A percentile compares a stretch with the other conserved stretches of the same genome.
Conservation (phyloP, 1,284 basidiomycete species). For the Sporisorium scitamineum region DNA sequence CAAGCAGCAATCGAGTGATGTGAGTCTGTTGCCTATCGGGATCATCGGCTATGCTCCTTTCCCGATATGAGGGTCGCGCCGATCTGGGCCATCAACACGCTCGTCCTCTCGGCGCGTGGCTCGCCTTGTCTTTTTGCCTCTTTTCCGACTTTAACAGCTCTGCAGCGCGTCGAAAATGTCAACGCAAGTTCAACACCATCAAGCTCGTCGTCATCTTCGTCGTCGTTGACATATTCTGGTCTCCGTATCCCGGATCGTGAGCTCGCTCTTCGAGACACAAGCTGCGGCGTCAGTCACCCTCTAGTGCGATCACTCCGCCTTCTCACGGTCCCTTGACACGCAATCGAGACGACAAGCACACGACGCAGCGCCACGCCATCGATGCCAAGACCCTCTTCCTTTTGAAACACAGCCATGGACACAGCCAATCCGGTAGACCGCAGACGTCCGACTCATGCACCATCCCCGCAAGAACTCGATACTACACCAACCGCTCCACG, state of each 20-base stretch:
- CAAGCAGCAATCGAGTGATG: neutral
- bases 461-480: neutral
- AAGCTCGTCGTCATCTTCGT: constrained; percentile 10
- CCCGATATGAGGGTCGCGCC: neutral
- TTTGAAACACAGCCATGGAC: constrained; percentile 16
- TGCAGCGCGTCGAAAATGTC: constrained; percentile 19
- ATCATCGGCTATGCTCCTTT: neutral
- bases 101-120: constrained; percentile 6
- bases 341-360: neutral
- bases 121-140: neutral
- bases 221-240: no score
- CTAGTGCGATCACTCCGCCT: no score
- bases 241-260: constrained; percentile 2
- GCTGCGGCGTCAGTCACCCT: neutral
- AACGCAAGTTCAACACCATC: constrained; percentile 38
- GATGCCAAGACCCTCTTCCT: neutral
- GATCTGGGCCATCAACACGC: neutral
- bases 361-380: neutral
- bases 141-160: neutral
- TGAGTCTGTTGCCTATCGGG: neutral
- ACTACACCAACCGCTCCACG: neutral
- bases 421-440: neutral
- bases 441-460: neutral
- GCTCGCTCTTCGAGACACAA: neutral
- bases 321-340: neutral